Evolutionary conservation across 2,329 filamentous ascomycete genomes (phyloP), one percentile per base, ranked within the genome.

Genomic region (Laburnicola sp.): DNA sequence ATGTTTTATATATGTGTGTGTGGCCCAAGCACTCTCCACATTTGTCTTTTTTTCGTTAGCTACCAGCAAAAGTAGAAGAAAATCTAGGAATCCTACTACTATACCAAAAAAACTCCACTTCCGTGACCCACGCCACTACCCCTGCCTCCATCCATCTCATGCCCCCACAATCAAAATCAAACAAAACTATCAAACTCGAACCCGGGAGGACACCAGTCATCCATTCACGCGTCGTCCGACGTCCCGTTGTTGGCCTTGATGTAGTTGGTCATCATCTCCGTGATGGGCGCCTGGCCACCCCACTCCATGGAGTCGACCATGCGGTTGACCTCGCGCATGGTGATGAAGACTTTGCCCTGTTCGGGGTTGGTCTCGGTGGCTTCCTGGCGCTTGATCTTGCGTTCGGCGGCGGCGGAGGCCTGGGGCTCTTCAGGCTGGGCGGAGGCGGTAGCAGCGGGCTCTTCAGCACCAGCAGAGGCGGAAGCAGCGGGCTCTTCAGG

Each of bases 221-320:
- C 16, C 16, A 16, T 16, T 16, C 16, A 16, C 16, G 16, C 16
- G 16, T 16, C 16, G 16, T 37, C n/a, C 9, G 32, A 3, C 26
- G 43, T 38, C 7, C 43, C 43, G 16, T 37, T 64, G 56, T 66
- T 60, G 4, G 43, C 56, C 57, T 68, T 63, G 36, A 68, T 64
- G 35, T 63, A 70, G 5, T 71, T 62, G 48, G 49, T 65, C 68
- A 71, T 70, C 66, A 71, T 71, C 60, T 68, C 43, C 6, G 57
- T 63, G 39, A 71, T 66, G 3, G 66, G 61, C 6, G 60, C 62
- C 47, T 69, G 62, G 16, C 64, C 65, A 48, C 60, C 66, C 64
- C 66, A 70, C 6, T 49, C 41, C 11, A 60, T 46, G 16, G 59
- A 37, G 32, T 56, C 41, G 4, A 57, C 69, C 70, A 73, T 73